Base-by-base conservation (phyloP, 2,329 filamentous ascomycete species). In the Sporothrix sp. region DNA sequence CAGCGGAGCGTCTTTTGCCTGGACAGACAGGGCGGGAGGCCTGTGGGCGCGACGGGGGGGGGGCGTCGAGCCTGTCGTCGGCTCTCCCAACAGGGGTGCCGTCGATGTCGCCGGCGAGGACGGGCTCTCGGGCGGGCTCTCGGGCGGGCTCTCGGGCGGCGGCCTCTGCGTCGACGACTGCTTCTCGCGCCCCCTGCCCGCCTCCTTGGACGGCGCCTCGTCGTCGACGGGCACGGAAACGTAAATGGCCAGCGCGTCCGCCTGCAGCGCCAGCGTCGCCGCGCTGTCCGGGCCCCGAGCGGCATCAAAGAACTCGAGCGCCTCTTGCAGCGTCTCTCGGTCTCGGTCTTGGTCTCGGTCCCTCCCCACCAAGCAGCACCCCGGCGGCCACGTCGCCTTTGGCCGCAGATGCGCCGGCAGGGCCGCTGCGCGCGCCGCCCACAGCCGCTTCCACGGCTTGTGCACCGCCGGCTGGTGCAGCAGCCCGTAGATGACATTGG, bases 261-360 rank as follows among this genome's bases (percentile, higher is more conserved):
- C 80, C 48, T 78, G 68, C 48, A 71, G 69, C 11, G 79, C 76
- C 39, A 84, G 71, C 57, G 70, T 72, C 54, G 76, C 70, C 0
- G 78, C 75, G 55, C 80, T 76, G 45, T 75, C 71, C 44, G 72
- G 74, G 30, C 75, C 71, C 33, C n/a, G n/a, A n/a, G n/a, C n/a
- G n/a, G 76, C 73, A 5, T 75, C 79, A 59, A 82, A 83, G 59
- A 81, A 81, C 59, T 84, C 81, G 23, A 84, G 71, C 7, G 81
- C 71, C 58, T 83, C 81, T 59, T 82, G 77, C 9, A 84, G 65
- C 8, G 30, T 23, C 33, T 16, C 21, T 6, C 36, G 23, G 8
- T 43, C 33, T n/a, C n/a, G n/a, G n/a, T n/a, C n/a, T n/a, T n/a
- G n/a, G 4, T 47, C 44, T 7, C 44, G 76, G 72, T 58, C 73